Evolutionary conservation across 805 yeast species (phyloP).

Genomic region (Yamadazyma sp.): DNA sequence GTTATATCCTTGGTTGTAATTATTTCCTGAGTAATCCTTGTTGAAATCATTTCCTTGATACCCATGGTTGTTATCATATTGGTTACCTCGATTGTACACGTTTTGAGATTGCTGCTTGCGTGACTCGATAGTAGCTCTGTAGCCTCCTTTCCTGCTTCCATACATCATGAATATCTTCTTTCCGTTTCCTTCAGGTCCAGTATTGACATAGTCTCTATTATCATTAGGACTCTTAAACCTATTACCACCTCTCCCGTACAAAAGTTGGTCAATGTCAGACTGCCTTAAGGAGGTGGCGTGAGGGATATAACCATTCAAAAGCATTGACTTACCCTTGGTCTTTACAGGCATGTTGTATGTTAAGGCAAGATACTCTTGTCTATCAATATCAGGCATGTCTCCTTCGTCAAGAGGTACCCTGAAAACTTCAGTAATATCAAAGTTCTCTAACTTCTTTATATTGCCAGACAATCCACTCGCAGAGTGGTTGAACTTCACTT

Average conservation of each 20-base stretch:
- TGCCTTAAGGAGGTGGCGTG: constrained; percentile 59
- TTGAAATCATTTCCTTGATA: constrained; percentile 6
- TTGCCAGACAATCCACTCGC: constrained; percentile 61
- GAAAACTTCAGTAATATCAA: constrained; percentile 33
- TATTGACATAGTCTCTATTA: constrained; percentile 37
- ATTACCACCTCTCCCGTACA: constrained; percentile 45
- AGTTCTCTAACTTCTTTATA: constrained; percentile 38
- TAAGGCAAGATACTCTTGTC: constrained; percentile 40
- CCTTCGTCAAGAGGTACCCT: constrained; percentile 50
- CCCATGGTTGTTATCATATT: background rate
- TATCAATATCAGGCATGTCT: constrained; percentile 45
- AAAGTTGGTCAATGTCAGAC: constrained; percentile 65
- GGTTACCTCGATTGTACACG: constrained; percentile 9
- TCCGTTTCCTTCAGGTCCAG: constrained; percentile 43
- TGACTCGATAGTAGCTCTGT: constrained; percentile 27
- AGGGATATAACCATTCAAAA: constrained; percentile 74
- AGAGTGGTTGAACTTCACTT: constrained; percentile 45
- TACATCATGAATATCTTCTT: constrained; percentile 30
- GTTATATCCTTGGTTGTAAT: constrained; percentile 8
- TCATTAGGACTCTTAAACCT: constrained; percentile 32
- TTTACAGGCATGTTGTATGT: constrained; percentile 63
- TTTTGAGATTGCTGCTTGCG: constrained; percentile 13
- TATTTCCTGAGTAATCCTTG: constrained; percentile 3
- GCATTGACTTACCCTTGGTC: constrained; percentile 72
- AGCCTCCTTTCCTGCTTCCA: constrained; percentile 40